Base-by-base conservation (phyloP, 164 flowering plant species). In the Tetrastigma voinierianum region DNA sequence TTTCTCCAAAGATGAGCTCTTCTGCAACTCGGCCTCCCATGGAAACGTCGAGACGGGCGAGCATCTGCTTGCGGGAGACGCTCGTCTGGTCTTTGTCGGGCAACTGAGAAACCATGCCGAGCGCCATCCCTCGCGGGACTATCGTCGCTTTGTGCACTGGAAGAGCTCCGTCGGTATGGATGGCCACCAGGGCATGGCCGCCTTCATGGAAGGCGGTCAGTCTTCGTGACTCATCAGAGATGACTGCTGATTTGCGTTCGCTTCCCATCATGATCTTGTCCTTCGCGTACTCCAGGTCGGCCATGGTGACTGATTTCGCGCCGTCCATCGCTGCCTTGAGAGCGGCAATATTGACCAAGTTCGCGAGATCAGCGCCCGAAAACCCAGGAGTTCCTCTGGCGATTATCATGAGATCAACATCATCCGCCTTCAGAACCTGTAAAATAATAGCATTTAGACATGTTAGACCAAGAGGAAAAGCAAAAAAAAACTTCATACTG, bases 21-120 rank as follows among this genome's bases (percentile, higher is more conserved):
- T 96, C 98, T 2, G 96, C 96, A 13, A 88, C 98, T 16, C 96
- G 76, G 1, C 98, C 98, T 16, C 97, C 99, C 99, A 96, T 93
- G 89, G 90, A 84, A 52, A 96, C 96, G 68, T 96, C 90, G 49
- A 96, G 90, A 46, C 91, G 82, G 10, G 99, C 99, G 64, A 90
- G 93, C 98, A 96, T 93, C 71, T 96, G 96, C 51, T 78, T 90
- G 32, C 88, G 88, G 17, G 97, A 88, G n/a, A 88, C 57, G 61
- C 91, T 88, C 0, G 92, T 88, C 66, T 90, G 80, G 53, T 90
- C 96, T 74, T 86, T 82, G 53, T 92, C 98, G 12, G 98, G 96
- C 69, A 92, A 73, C 51, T 90, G 98, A 24, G 96, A 51, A 62
- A 92, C 98, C 96, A 92, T 88, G 17, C 96, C 98, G 20, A 92